Evolutionary conservation across 164 flowering plant genomes (phyloP).

Genomic region (Dillenia turbinata): DNA sequence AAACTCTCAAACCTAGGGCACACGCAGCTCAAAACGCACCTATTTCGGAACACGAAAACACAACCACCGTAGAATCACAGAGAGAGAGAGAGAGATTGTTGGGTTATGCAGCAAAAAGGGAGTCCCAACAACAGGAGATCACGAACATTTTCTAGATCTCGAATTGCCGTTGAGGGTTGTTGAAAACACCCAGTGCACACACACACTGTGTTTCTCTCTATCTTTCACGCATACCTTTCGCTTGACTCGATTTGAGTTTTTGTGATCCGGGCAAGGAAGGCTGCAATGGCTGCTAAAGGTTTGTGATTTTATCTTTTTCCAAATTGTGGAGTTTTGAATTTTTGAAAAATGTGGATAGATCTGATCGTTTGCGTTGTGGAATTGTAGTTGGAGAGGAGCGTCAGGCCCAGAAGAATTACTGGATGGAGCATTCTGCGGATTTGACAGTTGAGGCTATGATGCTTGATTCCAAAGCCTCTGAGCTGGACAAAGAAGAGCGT

Average conservation of each 20-base stretch:
- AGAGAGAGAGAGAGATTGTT: background rate
- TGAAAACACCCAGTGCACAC: conserved; percentile 10
- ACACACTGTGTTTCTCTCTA: background rate
- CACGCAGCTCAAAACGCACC: too few species aligned
- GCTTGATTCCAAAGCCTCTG: conserved; percentile 92
- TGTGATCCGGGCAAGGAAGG: background rate
- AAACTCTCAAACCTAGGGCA: too few species aligned
- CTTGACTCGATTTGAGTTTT: background rate
- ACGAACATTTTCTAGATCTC: conserved; percentile 77
- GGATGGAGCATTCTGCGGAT: conserved; percentile 77
- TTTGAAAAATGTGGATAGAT: background rate
- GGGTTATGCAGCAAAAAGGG: conserved; percentile 78
- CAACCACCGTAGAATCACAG: too few species aligned
- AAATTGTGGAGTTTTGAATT: background rate
- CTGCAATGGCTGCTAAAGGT: conserved; percentile 32
- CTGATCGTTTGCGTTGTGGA: background rate
- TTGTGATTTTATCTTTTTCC: background rate
- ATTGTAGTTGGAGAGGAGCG: conserved; percentile 42
- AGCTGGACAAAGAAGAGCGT: conserved; percentile 95
- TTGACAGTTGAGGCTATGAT: conserved; percentile 92
- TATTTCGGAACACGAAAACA: too few species aligned
- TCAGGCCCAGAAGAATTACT: conserved; percentile 70
- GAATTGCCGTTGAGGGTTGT: conserved; percentile 71
- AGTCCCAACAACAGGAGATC: conserved; percentile 58
- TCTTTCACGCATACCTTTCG: background rate